A percentile compares a stretch with the other conserved stretches of the same genome.
Conservation (phyloP, 805 yeast species). For the Cyberlindnera mississippiensis region DNA sequence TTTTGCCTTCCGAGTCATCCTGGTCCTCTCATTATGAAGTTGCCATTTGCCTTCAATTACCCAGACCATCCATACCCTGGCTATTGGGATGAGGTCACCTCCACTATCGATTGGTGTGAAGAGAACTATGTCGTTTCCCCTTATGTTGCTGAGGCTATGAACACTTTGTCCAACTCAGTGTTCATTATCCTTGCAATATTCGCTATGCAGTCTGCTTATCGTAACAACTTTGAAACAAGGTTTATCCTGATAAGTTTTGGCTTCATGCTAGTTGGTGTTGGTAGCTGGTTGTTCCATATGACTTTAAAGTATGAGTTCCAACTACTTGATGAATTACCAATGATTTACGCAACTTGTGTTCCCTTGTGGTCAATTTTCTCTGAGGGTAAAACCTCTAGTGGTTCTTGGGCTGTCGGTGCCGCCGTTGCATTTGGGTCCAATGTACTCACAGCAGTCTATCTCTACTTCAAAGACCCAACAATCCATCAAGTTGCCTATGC, state of each 20-base stretch:
- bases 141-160: slow-evolving; percentile 87
- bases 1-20: too few relatives aligned
- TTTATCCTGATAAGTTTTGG: slow-evolving; percentile 73
- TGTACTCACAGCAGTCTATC: slow-evolving; percentile 64
- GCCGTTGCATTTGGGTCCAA: slow-evolving; percentile 51
- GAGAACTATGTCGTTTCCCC: slow-evolving; percentile 87
- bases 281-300: slow-evolving; percentile 96
- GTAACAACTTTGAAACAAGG: slow-evolving; percentile 61
- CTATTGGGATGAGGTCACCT: slow-evolving; percentile 79
- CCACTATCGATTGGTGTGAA: slow-evolving; percentile 99
- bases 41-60: slow-evolving; percentile 50
- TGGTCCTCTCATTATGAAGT: too few relatives aligned
- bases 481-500: slow-evolving; percentile 89
- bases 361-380: slow-evolving; percentile 85
- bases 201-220: slow-evolving; percentile 57
- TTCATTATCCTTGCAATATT: slow-evolving; percentile 56
- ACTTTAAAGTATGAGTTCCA: slow-evolving; percentile 87
- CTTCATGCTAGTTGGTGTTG: slow-evolving; percentile 85
- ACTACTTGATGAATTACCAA: slow-evolving; percentile 90
- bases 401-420: slow-evolving; percentile 42
- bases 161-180: slow-evolving; percentile 72
- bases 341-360: slow-evolving; percentile 96
- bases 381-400: slow-evolving; percentile 42
- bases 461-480: slow-evolving; percentile 74
- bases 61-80: slow-evolving; percentile 55